A percentile compares a stretch with the other conserved stretches of the same genome.
These are phyloP conservation scores for Boletellus sp. DNA, from an alignment of 768 basidiomycete genomes.

Conservation along the genomic window DNA sequence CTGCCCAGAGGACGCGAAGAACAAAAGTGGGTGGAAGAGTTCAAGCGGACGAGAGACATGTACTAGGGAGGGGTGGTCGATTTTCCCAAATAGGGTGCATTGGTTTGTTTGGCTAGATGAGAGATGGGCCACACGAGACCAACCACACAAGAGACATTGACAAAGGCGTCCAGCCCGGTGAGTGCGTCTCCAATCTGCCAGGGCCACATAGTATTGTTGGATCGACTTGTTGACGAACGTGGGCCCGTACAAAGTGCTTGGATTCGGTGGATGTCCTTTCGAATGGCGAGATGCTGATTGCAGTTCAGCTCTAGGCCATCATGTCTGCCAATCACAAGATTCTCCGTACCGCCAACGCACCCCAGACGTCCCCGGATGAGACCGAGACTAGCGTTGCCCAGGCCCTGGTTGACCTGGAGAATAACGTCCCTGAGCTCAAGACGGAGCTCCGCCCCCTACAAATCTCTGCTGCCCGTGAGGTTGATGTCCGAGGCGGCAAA, in stretches of 20 bases:
- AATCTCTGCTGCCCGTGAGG: constrained; percentile 97
- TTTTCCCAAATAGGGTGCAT: constrained; percentile 14
- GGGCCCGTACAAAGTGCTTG: constrained; percentile 21
- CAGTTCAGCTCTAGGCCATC: constrained; percentile 21
- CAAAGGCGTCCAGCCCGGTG: constrained; percentile 67
- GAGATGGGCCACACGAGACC: constrained; percentile 6
- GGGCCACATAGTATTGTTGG: constrained; percentile 4
- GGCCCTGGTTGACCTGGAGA: constrained; percentile 95
- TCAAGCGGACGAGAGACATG: constrained; percentile 56
- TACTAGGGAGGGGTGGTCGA: constrained; percentile 9
- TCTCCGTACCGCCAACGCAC: constrained; percentile 93
- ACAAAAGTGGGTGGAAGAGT: constrained; percentile 82
- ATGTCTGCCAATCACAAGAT: constrained; percentile 90
- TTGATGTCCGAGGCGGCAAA: constrained; percentile 98
- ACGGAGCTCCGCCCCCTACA: constrained; percentile 90
- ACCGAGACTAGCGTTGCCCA: constrained; percentile 90
- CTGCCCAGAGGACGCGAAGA: constrained; percentile 75
- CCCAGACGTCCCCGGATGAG: constrained; percentile 83
- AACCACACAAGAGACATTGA: constrained; percentile 35
- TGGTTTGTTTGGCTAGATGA: constrained; percentile 32
- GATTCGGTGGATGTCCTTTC: constrained; percentile 55
- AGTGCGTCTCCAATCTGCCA: constrained; percentile 43
- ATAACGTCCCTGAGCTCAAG: constrained; percentile 98
- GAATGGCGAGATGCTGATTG: constrained; percentile 43
- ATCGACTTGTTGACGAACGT: constrained; percentile 21